Base-by-base conservation (phyloP, 2,329 filamentous ascomycete species). In the Nigrospora osmanthi region DNA sequence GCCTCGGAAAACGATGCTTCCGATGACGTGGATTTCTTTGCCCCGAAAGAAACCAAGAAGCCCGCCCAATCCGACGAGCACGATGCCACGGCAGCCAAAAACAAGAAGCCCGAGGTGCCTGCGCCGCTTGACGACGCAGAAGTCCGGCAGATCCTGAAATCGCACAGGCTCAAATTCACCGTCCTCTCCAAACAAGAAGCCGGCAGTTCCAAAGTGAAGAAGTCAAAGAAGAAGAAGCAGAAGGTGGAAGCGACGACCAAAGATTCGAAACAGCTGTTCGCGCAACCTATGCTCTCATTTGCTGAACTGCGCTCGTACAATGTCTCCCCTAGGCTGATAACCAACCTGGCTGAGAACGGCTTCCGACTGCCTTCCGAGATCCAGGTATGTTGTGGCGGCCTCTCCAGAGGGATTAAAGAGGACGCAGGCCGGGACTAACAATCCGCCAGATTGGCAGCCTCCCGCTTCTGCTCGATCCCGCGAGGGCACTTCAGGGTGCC, bases 351-450 rank as follows among this genome's bases (percentile, higher is more conserved):
- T 13, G 75, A 79, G n/a, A 88, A 97, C 66, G 89, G 87, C 11
- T 98, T 95, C 61, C 80, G 77, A 33, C 72, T 89, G 46, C 93
- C 93, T 12, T 98, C 93, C 0, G 91, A 97, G 65, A 90, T 98
- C 12, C 93, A 28, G 23, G 23, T 28, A 28, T 28, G 23, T 28
- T 28, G 23, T 10, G 23, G 10, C 23, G 23, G 23, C 23, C 10
- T 10, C 5, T 2, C 7, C 23, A 6, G 23, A 6, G 6, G 10
- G 23, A 28, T 28, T 4, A 7, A 7, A 10, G 2, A 28, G 23
- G 23, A 28, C 23, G 23, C 23, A 10, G 9, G 23, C 23, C 23
- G 23, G 23, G 23, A 28, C 23, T 28, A 28, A 28, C 9, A 28
- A 28, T 10, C 23, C 23, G 23, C 23, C 23, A 98, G 62, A 78